Evolutionary conservation across 768 basidiomycete genomes (phyloP), one percentile per base, ranked within the genome.

Genomic region (Macrolepiota albuminosa): DNA sequence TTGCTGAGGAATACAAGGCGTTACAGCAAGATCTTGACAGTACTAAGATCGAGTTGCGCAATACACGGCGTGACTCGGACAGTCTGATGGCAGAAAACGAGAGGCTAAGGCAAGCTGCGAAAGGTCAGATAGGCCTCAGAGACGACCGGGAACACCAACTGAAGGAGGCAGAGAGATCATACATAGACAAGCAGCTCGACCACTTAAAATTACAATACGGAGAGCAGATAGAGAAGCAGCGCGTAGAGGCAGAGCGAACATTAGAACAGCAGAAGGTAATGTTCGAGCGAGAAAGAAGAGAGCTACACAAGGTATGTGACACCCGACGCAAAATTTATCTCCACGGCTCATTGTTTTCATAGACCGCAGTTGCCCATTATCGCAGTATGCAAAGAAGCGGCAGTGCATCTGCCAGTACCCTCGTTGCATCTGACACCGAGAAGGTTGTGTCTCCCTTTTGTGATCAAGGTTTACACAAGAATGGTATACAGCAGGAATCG

Each of bases 211-310:
- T 56, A 9, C 58, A 66, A 57, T 59, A 65, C 18, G 58, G 59
- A n/a, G 56, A 61, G 43, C 64, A 66, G 58, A 59, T 65, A 49
- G 62, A 62, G 40, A 46, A 21, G n/a, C 58, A 64, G 29, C 56
- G 65, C 49, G 31, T 40, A 2, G 59, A 57, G 37, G 54, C 62
- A 1, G 26, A 61, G 48, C 56, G 58, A 36, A 62, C 66, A 10
- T 37, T 67, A 3, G 61, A 65, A 40, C 60, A 66, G 45, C 61
- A 68, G 34, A 68, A 58, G 43, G 33, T 47, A 4, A 42, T 66
- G 40, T 59, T 64, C 11, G 50, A 58, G 4, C 58, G 56, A 3
- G 68, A 69, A 48, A 57, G 56, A 16, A 66, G 42, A 10, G 62
- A 67, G 16, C 26, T 66, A 21, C 57, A 57, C 34, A 57, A 58